Evolutionary conservation across 352 stramenopile genomes (phyloP).

Genomic region (Thalassiosira mediterranea): DNA sequence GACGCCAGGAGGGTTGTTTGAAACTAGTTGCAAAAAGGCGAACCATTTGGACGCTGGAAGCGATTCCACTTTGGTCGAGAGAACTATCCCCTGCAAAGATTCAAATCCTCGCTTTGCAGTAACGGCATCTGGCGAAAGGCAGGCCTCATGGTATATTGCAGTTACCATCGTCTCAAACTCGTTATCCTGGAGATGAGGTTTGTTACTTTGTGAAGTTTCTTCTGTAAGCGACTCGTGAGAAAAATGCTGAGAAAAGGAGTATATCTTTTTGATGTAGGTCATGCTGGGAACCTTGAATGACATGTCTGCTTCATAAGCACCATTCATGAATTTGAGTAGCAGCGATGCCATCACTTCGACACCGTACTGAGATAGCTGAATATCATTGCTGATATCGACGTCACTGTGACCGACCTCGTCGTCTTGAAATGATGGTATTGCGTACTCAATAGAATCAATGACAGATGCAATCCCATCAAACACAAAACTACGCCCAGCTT

Average conservation of each 20-base stretch:
- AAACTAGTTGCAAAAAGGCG: constrained; percentile 62
- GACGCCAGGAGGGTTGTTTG: constrained; percentile 56
- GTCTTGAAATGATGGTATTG: constrained; percentile 47
- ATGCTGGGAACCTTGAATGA: constrained; percentile 64
- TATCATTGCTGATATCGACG: constrained; percentile 26
- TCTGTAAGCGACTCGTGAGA: constrained; percentile 6
- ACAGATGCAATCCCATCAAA: constrained; percentile 80
- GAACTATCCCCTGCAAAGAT: constrained; percentile 58
- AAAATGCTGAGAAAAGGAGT: constrained; percentile 47
- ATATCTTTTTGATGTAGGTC: constrained; percentile 73
- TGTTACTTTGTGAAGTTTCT: no score
- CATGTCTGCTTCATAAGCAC: constrained; percentile 65
- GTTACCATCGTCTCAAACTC: constrained; percentile 65
- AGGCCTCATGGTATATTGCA: constrained; percentile 67
- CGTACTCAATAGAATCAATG: constrained; percentile 74
- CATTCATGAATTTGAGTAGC: constrained; percentile 68
- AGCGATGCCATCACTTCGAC: constrained; percentile 58
- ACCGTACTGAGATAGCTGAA: constrained; percentile 50
- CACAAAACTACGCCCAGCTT: constrained; percentile 59
- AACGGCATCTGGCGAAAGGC: constrained; percentile 47
- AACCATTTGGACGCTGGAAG: constrained; percentile 72
- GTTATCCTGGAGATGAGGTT: constrained; percentile 56
- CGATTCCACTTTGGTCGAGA: constrained; percentile 59
- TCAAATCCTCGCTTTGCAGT: constrained; percentile 63
- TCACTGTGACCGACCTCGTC: no score